Base-by-base conservation (phyloP, 202 grass and related monocot genomes). In the Saccharum hybrid region DNA sequence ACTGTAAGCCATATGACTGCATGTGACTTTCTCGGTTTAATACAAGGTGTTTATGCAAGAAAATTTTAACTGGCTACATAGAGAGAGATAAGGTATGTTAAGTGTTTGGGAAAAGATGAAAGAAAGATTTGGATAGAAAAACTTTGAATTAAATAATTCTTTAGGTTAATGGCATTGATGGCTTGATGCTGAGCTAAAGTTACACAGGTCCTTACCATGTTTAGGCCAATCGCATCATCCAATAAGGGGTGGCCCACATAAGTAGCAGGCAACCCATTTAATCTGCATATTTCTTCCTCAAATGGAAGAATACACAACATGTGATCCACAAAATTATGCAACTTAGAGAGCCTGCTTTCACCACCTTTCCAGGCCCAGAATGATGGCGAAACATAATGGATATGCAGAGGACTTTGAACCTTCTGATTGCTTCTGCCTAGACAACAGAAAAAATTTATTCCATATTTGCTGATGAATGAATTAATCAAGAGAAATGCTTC, bases 361-460 rank as follows among this genome's bases (percentile, higher is more conserved):
- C 96, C 92, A 36, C 83, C 87, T 91, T 95, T 98, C 96, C 92
- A 98, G 70, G 96, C 96, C 96, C 92, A 98, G 84, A 98, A 98
- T 87, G 96, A 95, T 2, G 96, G 96, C 38, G 96, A 91, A 76
- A 95, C 92, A 85, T 98, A 98, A 84, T 98, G 96, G 78, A 98
- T 67, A 88, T 93, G 89, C 63, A 95, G 59, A 90, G 91, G 89
- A 52, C n/a, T 68, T 30, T 37, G 76, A 63, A 60, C 68, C 67
- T 75, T 59, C 59, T 54, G 61, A 63, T 68, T 83, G 61, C 72
- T 87, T 88, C 74, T 86, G 85, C 85, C 96, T 98, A 80, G 36
- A 87, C 30, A 94, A 81, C 10, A 85, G 10, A 66, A 68, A 75
- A 75, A 61, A 0, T 64, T 80, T 71, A 54, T 74, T 56, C 34